Percentiles rank a stretch among this genome's conserved stretches.
Evolutionary conservation across 1,284 basidiomycete genomes (phyloP).

Genomic region (Naganishia albida): DNA sequence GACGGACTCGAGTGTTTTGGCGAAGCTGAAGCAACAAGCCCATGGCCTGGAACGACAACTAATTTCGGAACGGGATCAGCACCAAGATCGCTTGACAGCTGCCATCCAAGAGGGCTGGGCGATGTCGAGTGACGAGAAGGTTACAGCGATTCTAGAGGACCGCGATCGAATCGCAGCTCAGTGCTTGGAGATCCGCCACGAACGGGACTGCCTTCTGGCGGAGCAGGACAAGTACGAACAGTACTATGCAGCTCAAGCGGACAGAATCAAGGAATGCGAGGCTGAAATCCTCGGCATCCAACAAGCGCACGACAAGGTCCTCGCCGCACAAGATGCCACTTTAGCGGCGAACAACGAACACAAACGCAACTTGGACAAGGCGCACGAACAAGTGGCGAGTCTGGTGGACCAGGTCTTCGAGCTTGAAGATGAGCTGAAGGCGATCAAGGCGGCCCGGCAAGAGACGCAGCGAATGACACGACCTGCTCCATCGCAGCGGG

Average conservation of each 20-base stretch:
- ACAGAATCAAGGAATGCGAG: not conserved
- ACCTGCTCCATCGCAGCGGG: not conserved
- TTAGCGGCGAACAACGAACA: not conserved
- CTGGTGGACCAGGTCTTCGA: not conserved
- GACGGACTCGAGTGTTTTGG: not conserved
- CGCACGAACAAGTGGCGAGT: not conserved
- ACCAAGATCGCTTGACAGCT: not conserved
- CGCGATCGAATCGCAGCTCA: not conserved
- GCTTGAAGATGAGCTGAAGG: not conserved
- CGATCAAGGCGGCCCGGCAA: not conserved
- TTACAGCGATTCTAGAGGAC: not conserved
- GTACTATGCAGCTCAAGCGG: not conserved
- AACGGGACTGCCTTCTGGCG: not conserved
- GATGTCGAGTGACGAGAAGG: constrained; percentile 3
- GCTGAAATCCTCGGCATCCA: not conserved
- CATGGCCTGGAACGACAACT: not conserved
- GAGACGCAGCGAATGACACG: not conserved
- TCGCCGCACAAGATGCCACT: constrained; percentile 1
- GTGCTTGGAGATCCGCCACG: not conserved
- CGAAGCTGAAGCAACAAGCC: not conserved
- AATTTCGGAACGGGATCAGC: not conserved
- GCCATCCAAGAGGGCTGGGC: not conserved
- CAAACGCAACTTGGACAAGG: not conserved
- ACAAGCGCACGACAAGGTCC: not conserved
- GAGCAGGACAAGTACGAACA: not conserved